Base-by-base conservation (phyloP, 768 basidiomycete species). In the Trametes cingulata region DNA sequence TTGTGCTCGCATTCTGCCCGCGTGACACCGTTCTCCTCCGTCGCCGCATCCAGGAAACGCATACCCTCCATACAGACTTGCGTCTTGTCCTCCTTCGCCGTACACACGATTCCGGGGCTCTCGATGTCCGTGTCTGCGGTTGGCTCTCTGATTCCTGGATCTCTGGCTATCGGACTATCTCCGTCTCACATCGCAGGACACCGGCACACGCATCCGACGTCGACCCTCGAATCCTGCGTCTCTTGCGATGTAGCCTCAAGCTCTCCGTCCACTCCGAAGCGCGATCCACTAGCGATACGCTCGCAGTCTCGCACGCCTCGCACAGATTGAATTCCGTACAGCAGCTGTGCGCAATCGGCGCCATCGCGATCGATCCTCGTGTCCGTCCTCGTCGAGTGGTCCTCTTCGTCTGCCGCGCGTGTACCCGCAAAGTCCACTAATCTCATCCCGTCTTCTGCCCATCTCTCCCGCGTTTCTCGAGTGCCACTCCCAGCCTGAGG, bases 351-450 rank as follows among this genome's bases (percentile, higher is more conserved):
- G 13, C 19, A 22, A 25, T 39, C 56, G 37, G 29, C 17, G 29
- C 33, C 60, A 39, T 55, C 60, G 52, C 60, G 53, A 61, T 61
- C 60, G 60, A 61, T 61, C 60, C 60, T 41, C 59, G 59, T 60
- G 59, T 50, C 14, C 45, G 40, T 25, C 24, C 17, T 6, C 19
- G n/a, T 33, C 29, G 6, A 33, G 6, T 33, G 29, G 6, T 5
- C 4, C 29, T 10, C 29, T 5, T 10, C 29, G 29, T 33, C n/a
- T n/a, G n/a, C 49, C 25, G n/a, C 13, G 47, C 10, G 19, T 9
- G 54, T 24, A 46, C 58, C 37, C 45, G 10, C 37, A 53, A 53
- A 60, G 42, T 46, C 52, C 20, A 33, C 58, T 45, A 53, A 47
- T 48, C 46, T 60, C 45, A 33, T 37, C 43, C n/a, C 24, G 22